Evolutionary conservation across 768 basidiomycete species (phyloP), one percentile per base, ranked within the genome.

Genomic region (Sarcomyxa edulis): DNA sequence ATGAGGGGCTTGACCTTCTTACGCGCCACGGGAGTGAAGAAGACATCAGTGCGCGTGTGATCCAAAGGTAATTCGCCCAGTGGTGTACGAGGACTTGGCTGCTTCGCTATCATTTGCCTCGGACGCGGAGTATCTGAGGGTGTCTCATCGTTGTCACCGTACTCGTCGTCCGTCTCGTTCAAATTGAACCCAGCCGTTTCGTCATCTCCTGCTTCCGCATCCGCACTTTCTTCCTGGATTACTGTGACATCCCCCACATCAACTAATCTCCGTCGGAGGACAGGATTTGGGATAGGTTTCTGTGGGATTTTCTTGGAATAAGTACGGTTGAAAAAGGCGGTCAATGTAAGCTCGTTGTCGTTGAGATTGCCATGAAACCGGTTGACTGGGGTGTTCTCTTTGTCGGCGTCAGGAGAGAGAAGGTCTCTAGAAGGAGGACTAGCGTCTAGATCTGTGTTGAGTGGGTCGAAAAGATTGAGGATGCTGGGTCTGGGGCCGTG

Each of bases 391-490:
- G 49, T 44, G 47, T 74, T 76, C 48, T 74, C 72, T 60, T 75
- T 73, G 63, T 73, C 68, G 0, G 65, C 64, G 24, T 67, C 60
- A 1, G 61, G 51, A 14, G 65, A 58, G 9, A 53, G 43, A 6
- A 44, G 41, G 48, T 53, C 47, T 39, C 56, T 49, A 30, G 21
- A 31, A 39, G 38, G 46, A 5, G 50, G 44, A 5, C 50, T 48
- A 33, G 18, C 23, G 36, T 28, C 26, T 14, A 47, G 40, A 7
- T 48, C 49, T n/a, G 60, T 43, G 23, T 42, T 41, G 23, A 76
- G 65, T 18, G 74, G 74, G 58, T 76, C 74, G 48, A 76, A 76
- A 25, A 74, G 64, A 11, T 59, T 51, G 29, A 76, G 68, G 27
- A 76, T 46, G 47, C 73, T 75, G 10, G 54, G 55, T 40, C 72